Base-by-base conservation (phyloP, 371 early-diverging fungal genomes). In the Mucor indicus region DNA sequence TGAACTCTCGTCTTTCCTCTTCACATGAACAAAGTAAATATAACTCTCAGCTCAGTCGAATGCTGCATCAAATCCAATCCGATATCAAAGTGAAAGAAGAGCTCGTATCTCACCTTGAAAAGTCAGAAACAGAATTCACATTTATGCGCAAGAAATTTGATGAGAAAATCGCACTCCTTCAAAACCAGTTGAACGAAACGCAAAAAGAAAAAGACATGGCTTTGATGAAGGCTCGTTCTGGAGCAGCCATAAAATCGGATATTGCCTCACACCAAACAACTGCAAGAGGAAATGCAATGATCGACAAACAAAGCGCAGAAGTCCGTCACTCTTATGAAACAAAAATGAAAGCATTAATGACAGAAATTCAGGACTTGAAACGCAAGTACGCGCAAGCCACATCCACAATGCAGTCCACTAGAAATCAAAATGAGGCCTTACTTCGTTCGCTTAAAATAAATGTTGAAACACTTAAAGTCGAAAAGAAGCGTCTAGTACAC, bases 401-500 rank as follows among this genome's bases (percentile, higher is more conserved):
- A 31, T 65, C 66, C 56, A 57, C 77, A 0, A 77, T 79, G 55
- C 75, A 81, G 17, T 64, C 77, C 11, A 70, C 77, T 10, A 66
- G 81, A 15, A 79, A 67, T 44, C 67, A 78, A 41, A 73, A 79
- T 15, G 84, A 84, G 46, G 57, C 66, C 11, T 55, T 76, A 33
- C 49, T 84, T n/a, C 62, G 75, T 13, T 67, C 73, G 0, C 60
- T 85, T 17, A 66, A 72, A 17, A 63, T 67, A 9, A 75, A 78
- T 40, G 76, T 86, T 2, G 84, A 85, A 50, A 77, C 80, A 6
- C 78, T 84, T 23, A 83, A 84, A 53, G 71, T 75, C 6, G 93
- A 93, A 58, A 93, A 91, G 69, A 64, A 81, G 30, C 78, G 85
- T 7, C 83, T 90, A 77, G 58, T 86, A 44, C 87, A 87, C 49